phyloP scores from a whole-genome alignment of 805 yeast species.

The Saitoella complicata region DNA sequence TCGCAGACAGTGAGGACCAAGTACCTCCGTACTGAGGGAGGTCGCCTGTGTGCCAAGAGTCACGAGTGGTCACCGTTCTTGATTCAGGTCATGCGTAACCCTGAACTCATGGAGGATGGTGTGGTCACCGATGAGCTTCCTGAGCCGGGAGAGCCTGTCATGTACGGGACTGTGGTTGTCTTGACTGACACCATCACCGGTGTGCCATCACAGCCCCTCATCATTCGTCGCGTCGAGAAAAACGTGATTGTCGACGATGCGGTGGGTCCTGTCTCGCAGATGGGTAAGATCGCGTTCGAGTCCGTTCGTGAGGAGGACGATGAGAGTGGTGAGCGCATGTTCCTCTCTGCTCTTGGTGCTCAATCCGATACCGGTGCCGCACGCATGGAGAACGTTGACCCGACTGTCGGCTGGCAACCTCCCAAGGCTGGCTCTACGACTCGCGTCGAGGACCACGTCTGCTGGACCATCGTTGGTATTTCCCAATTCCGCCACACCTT shows the following conservation, averaged over 20 bases:
- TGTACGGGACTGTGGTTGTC: background rate
- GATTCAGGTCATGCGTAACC: background rate
- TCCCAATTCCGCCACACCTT: background rate
- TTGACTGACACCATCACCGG: background rate
- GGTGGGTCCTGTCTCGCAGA: background rate
- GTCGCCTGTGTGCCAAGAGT: background rate
- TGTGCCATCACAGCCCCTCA: background rate
- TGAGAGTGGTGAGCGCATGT: too few relatives aligned
- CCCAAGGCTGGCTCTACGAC: background rate
- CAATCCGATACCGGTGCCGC: too few relatives aligned
- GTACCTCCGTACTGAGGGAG: background rate
- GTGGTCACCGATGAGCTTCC: background rate
- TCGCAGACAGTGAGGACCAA: conserved; percentile 1
- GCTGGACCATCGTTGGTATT: conserved; percentile 2
- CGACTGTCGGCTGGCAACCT: too few relatives aligned
- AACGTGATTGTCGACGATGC: background rate
- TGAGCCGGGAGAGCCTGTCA: background rate
- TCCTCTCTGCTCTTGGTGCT: too few relatives aligned
- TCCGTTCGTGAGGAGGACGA: too few relatives aligned
- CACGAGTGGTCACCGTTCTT: background rate
- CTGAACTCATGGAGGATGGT: background rate
- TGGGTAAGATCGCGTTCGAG: conserved; percentile 1
- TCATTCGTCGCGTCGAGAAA: conserved; percentile 1
- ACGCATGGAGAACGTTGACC: too few relatives aligned
- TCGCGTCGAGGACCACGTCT: background rate